A percentile compares a stretch with the other conserved stretches of the same genome.
phyloP scores from a whole-genome alignment of 345 rosid species.

The Fremontodendron californicum region DNA sequence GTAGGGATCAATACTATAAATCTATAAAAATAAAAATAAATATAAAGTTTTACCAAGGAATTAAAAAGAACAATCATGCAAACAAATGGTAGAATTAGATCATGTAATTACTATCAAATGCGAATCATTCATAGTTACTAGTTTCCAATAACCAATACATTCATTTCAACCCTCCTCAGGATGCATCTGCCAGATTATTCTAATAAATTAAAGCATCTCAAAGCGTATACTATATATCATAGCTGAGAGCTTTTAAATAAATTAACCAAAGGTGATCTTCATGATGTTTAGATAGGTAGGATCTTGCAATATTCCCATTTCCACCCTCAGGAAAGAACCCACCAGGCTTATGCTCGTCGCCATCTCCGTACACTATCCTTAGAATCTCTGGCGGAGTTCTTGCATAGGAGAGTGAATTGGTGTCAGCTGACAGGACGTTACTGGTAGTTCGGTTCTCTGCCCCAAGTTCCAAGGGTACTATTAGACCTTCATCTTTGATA shows the following conservation, averaged over 20 bases:
- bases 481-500: constrained; percentile 45
- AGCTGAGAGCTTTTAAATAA: not conserved
- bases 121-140: not conserved
- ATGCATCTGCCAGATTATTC: not conserved
- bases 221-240: not conserved
- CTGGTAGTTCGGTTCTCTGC: constrained; percentile 35
- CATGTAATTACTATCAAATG: too few species aligned
- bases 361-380: constrained; percentile 33
- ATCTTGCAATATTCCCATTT: constrained; percentile 37
- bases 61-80: not conserved
- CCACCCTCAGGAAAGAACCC: constrained; percentile 46
- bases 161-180: not conserved
- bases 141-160: not conserved
- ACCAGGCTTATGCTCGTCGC: constrained; percentile 26
- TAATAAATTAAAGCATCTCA: not conserved
- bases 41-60: too few species aligned
- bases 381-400: constrained; percentile 39
- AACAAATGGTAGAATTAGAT: not conserved
- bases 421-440: constrained; percentile 37
- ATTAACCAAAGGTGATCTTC: not conserved
- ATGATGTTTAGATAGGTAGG: not conserved
- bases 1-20: too few species aligned
- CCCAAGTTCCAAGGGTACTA: constrained; percentile 33
- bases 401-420: constrained; percentile 26
- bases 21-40: too few species aligned